Evolutionary conservation across 257 asterid genomes (phyloP).

Genomic region (Scutellaria galericulata): DNA sequence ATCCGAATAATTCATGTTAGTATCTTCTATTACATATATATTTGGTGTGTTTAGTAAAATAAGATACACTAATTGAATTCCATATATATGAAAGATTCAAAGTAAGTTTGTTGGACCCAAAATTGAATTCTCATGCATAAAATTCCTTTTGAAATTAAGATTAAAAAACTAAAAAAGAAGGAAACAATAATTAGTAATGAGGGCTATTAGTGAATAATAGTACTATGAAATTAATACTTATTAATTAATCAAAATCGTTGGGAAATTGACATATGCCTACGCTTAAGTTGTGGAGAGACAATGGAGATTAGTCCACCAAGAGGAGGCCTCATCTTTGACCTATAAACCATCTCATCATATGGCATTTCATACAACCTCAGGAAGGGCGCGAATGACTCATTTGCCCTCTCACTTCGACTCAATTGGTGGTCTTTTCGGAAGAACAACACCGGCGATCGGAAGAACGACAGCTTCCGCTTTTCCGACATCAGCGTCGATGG

Average conservation of each 20-base stretch:
- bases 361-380: conserved; percentile 62
- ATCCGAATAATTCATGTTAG: too few relatives aligned
- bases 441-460: conserved; percentile 74
- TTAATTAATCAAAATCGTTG: conserved; percentile 60
- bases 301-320: conserved; percentile 78
- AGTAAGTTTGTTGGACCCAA: too few relatives aligned
- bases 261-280: conserved; percentile 62
- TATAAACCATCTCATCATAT: conserved; percentile 75
- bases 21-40: too few relatives aligned
- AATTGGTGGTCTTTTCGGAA: conserved; percentile 52
- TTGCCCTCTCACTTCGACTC: conserved; percentile 41
- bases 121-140: too few relatives aligned
- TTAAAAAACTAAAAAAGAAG: too few relatives aligned
- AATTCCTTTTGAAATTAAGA: too few relatives aligned
- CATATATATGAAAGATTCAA: too few relatives aligned
- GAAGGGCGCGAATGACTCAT: conserved; percentile 55
- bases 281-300: conserved; percentile 60
- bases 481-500: conserved; percentile 80
- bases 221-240: neutral
- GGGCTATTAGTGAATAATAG: too few relatives aligned
- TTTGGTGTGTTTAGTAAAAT: too few relatives aligned
- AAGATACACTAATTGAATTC: too few relatives aligned
- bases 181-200: too few relatives aligned
- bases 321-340: conserved; percentile 86
- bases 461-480: conserved; percentile 66